Evolutionary conservation across 2,329 filamentous ascomycete genomes (phyloP), one percentile per base, ranked within the genome.

Genomic region (Alternaria alternata): DNA sequence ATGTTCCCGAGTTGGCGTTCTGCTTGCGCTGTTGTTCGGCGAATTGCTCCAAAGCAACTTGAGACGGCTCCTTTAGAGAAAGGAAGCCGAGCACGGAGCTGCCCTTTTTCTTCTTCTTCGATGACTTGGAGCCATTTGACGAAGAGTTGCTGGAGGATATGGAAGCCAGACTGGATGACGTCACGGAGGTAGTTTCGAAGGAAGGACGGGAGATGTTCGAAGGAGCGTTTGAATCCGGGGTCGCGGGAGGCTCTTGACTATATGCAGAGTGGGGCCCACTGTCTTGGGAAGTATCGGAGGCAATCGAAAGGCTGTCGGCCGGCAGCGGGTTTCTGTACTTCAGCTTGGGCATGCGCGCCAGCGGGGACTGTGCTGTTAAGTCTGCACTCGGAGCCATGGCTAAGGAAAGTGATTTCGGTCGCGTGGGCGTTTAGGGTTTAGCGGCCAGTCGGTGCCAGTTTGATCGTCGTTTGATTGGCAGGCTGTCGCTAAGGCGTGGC

Each of bases 61-160:
- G 79, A 0, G 83, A 84, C 0, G 83, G 83, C 66, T 85, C 83
- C 61, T 82, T 84, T 39, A 84, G 62, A 2, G 80, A 78, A 11
- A 85, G 72, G 51, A 84, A 82, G 39, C 79, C 75, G n/a, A 82
- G 72, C 22, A 84, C 72, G 1, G 78, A 71, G 41, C 71, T 75
- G 34, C 68, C 65, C 68, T 79, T 75, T 59, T 71, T 76, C 60
- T 71, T 75, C 65, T 75, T 75, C 49, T 67, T 67, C 51, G 72
- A 68, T 39, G 63, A 60, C 61, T 64, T 69, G 44, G 72, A 71
- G 59, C 67, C 68, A 69, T 70, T 68, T 52, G 73, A 69, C 28
- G 66, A 66, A 22, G 71, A 65, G 16, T 57, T 60, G 66, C 70
- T 71, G 28, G 70, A 72, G 14, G 61, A 26, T 51, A 64, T 64